These are phyloP conservation scores for Phytophthora pisi DNA, from an alignment of 352 stramenopile species.

Conservation along the genomic window DNA sequence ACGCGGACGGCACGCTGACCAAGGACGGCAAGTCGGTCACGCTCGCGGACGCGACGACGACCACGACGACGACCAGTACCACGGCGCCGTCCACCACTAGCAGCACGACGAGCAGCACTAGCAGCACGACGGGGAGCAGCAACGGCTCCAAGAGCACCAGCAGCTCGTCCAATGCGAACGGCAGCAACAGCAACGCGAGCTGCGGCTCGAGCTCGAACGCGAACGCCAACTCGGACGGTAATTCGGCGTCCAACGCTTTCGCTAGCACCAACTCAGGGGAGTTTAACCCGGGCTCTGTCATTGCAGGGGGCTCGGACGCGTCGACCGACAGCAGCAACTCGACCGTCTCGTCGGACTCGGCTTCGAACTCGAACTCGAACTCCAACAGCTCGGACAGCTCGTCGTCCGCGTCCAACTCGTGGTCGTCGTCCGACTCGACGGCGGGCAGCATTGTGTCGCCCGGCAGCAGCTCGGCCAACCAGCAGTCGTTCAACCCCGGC, in stretches of 20 bases:
- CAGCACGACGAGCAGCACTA: constrained; percentile 8
- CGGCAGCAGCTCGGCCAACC: constrained; percentile 37
- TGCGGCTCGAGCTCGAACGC: constrained; percentile 12
- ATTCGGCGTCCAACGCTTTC: constrained; percentile 6
- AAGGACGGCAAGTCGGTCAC: constrained; percentile 48
- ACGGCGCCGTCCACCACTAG: constrained; percentile 2
- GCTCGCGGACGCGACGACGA: constrained; percentile 15
- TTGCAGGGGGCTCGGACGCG: constrained; percentile 31
- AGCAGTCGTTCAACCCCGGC: constrained; percentile 47
- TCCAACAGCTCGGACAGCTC: constrained; percentile 1
- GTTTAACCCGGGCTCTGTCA: constrained; percentile 29
- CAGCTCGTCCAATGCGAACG: constrained; percentile 8
- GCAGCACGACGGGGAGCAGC: background rate
- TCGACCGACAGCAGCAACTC: constrained; percentile 20
- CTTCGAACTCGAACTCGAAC: constrained; percentile 1
- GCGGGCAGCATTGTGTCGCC: constrained; percentile 24
- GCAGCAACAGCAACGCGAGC: constrained; percentile 19
- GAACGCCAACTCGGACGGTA: constrained; percentile 24
- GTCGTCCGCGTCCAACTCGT: constrained; percentile 20
- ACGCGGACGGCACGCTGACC: constrained; percentile 67
- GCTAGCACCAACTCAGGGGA: constrained; percentile 3
- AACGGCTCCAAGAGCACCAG: constrained; percentile 3
- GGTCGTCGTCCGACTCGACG: constrained; percentile 20
- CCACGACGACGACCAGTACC: background rate
- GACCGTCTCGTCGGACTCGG: constrained; percentile 7